Evolutionary conservation across 805 yeast genomes (phyloP).

Genomic region (Teunomyces cretensis): DNA sequence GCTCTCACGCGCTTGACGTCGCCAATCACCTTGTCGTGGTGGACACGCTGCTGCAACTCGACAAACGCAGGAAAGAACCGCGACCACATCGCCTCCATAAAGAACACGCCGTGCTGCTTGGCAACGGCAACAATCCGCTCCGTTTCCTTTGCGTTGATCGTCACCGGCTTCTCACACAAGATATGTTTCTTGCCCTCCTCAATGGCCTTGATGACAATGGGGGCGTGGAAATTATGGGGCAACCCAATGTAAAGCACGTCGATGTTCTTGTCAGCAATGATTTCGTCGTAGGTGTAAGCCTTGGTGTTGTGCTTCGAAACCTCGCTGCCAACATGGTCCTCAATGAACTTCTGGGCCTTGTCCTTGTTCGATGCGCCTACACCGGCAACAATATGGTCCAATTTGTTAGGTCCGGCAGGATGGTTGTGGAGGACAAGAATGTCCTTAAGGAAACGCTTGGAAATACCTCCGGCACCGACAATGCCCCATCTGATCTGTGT

Average conservation of each 20-base stretch:
- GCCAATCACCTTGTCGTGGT: conserved; percentile 47
- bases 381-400: conserved; percentile 34
- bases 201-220: conserved; percentile 43
- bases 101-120: conserved; percentile 38
- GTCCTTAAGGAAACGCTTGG: conserved; percentile 45
- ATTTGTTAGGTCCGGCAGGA: conserved; percentile 17
- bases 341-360: conserved; percentile 37
- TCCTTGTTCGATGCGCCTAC: conserved; percentile 38
- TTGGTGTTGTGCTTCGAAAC: conserved; percentile 10
- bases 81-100: conserved; percentile 65
- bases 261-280: conserved; percentile 42
- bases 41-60: conserved; percentile 29
- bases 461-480: conserved; percentile 50
- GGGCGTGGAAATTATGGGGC: conserved; percentile 53
- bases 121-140: conserved; percentile 44
- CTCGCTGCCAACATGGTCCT: conserved; percentile 20
- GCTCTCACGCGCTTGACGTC: conserved; percentile 42
- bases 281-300: conserved; percentile 39
- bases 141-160: conserved; percentile 48
- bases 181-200: conserved; percentile 50
- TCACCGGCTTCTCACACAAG: conserved; percentile 55
- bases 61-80: conserved; percentile 49
- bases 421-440: conserved; percentile 23
- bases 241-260: conserved; percentile 55
- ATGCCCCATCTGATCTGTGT: conserved; percentile 42